phyloP scores from a whole-genome alignment of 2,329 filamentous ascomycete genomes.

The Hymenoscyphus albidus region DNA sequence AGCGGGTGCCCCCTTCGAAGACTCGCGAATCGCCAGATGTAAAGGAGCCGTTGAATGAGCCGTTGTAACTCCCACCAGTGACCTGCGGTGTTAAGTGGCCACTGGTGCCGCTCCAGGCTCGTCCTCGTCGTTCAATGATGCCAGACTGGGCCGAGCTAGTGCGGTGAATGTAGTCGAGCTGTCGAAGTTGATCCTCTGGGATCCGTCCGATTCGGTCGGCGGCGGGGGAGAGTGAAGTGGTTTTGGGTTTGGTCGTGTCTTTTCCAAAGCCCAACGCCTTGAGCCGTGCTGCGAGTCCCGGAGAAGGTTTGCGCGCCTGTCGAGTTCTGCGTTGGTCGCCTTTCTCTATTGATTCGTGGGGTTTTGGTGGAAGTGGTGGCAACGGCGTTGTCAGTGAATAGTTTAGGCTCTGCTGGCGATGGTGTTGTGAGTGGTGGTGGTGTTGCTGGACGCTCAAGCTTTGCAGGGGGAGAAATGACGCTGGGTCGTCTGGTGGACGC shows the following conservation, averaged over 20 bases:
- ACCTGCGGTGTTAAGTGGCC: constrained; percentile 31
- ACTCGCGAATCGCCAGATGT: constrained; percentile 23
- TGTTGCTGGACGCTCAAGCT: constrained; percentile 13
- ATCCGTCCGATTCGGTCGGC: constrained; percentile 61
- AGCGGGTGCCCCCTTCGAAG: constrained; percentile 27
- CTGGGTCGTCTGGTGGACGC: constrained; percentile 9
- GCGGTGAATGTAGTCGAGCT: constrained; percentile 64
- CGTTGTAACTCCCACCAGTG: constrained; percentile 27
- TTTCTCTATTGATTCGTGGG: constrained; percentile 14
- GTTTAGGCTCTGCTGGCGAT: neutral
- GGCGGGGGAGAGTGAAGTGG: constrained; percentile 27
- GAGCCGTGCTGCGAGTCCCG: constrained; percentile 60
- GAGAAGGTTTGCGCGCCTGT: constrained; percentile 54
- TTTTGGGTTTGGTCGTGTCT: constrained; percentile 23
- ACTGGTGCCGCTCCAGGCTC: constrained; percentile 67
- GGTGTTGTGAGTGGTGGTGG: constrained; percentile 15
- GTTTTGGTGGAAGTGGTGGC: constrained; percentile 2
- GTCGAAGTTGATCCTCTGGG: constrained; percentile 64
- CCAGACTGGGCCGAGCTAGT: constrained; percentile 46
- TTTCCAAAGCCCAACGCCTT: constrained; percentile 60
- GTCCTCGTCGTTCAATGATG: constrained; percentile 61
- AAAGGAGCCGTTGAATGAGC: constrained; percentile 17
- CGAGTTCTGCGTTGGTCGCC: constrained; percentile 16
- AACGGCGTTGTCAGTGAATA: constrained; percentile 5
- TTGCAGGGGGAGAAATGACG: constrained; percentile 11